phyloP scores from a whole-genome alignment of 768 basidiomycete species.

The Boletus insuetus region DNA sequence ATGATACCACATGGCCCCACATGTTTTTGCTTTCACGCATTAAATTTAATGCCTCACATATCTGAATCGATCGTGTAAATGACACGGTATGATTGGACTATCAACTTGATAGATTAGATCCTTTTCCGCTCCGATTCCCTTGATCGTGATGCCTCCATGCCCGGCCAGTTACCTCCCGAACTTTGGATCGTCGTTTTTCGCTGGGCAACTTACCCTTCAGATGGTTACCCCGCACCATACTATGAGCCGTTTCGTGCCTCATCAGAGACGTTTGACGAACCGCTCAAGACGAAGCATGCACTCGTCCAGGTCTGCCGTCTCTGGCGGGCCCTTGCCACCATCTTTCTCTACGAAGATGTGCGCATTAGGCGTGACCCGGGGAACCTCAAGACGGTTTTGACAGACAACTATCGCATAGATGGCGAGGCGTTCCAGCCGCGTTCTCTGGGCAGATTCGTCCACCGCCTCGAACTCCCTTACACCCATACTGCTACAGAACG shows the following conservation, averaged over 20 bases:
- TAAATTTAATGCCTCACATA: neutral
- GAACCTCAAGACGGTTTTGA: slow-evolving; percentile 34
- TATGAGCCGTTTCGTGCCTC: slow-evolving; percentile 50
- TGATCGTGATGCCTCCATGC: neutral
- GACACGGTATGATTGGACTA: neutral
- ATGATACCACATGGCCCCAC: slow-evolving; percentile 31
- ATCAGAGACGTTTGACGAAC: slow-evolving; percentile 28
- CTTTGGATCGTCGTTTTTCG: slow-evolving; percentile 53
- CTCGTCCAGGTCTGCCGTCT: slow-evolving; percentile 55
- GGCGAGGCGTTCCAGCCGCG: slow-evolving; percentile 16
- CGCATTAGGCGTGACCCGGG: slow-evolving; percentile 34
- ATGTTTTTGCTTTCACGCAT: slow-evolving; percentile 15
- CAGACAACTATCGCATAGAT: slow-evolving; percentile 3
- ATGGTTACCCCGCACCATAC: slow-evolving; percentile 26
- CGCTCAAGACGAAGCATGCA: slow-evolving; percentile 35
- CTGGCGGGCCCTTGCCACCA: slow-evolving; percentile 50
- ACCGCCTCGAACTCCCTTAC: slow-evolving; percentile 60
- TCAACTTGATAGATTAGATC: neutral
- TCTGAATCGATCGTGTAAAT: neutral
- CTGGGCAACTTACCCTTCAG: slow-evolving; percentile 36
- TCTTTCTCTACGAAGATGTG: slow-evolving; percentile 54
- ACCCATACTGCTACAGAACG: slow-evolving; percentile 43
- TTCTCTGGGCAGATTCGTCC: slow-evolving; percentile 41
- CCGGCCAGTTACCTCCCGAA: slow-evolving; percentile 44
- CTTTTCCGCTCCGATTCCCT: neutral